phyloP scores from a whole-genome alignment of 2,329 filamentous ascomycete species.

The Clarireedia hainanense region DNA sequence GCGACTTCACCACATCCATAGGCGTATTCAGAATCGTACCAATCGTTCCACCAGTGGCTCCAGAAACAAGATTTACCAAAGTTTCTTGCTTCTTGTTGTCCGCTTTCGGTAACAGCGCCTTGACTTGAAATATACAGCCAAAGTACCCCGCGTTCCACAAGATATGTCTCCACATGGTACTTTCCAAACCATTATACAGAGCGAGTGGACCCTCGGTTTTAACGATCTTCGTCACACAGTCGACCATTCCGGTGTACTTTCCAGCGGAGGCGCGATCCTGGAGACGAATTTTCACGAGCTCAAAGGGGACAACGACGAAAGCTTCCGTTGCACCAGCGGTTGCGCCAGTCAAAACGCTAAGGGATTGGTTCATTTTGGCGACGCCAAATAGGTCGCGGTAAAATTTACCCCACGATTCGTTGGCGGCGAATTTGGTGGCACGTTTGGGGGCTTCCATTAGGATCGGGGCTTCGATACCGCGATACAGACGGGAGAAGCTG shows the following conservation, averaged over 20 bases:
- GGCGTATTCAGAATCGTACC: slow-evolving; percentile 93
- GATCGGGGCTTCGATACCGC: slow-evolving; percentile 90
- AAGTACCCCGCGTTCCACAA: slow-evolving; percentile 96
- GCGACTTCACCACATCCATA: slow-evolving; percentile 95
- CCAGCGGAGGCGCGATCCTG: slow-evolving; percentile 91
- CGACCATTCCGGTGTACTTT: slow-evolving; percentile 77
- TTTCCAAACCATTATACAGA: slow-evolving; percentile 94
- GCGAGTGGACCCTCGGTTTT: slow-evolving; percentile 76
- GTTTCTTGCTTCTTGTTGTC: slow-evolving; percentile 75
- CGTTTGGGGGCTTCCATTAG: slow-evolving; percentile 97
- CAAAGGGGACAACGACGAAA: slow-evolving; percentile 96
- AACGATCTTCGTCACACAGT: slow-evolving; percentile 75
- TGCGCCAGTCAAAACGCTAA: slow-evolving; percentile 89
- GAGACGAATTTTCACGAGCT: slow-evolving; percentile 95
- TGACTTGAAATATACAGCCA: slow-evolving; percentile 96
- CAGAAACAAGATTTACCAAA: slow-evolving; percentile 79
- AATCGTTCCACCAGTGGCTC: slow-evolving; percentile 77
- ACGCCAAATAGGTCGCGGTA: slow-evolving; percentile 83
- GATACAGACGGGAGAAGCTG: slow-evolving; percentile 84
- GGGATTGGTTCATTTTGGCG: slow-evolving; percentile 79
- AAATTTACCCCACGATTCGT: slow-evolving; percentile 95
- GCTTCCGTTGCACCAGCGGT: slow-evolving; percentile 92
- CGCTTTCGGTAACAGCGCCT: slow-evolving; percentile 72
- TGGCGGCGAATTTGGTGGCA: slow-evolving; percentile 97
- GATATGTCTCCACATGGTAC: slow-evolving; percentile 91